Evolutionary conservation across 345 rosid genomes (phyloP), one percentile per base, ranked within the genome.

Genomic region (Eucalyptus melliodora): DNA sequence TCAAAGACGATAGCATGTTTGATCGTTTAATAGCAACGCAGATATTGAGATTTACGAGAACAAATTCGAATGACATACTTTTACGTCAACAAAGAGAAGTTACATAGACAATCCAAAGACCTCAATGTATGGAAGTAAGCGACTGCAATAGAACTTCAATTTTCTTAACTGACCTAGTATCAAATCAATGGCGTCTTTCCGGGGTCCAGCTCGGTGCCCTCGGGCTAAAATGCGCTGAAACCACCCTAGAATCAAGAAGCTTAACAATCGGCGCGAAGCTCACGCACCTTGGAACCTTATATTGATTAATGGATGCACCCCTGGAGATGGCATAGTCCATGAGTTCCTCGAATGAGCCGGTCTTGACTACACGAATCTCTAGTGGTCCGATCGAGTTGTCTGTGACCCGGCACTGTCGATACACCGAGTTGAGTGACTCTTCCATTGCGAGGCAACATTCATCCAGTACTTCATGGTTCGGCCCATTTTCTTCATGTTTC

Each of bases 291-390:
- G 99, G 99, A 13, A 92, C 96, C 89, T 97, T 97, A 89, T 97
- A 97, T 87, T 97, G 99, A 44, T 97, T 97, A 88, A 97, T 95
- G 11, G 99, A 97, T 5, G 99, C 99, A 6, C 98, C 99, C 86
- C 98, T 93, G 27, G 98, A 94, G 31, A 97, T 95, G 31, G 99
- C 99, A 53, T 95, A 96, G 89, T 97, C 99, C 99, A 97, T 97
- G 6, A 97, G 93, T 90, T 97, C 98, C 89, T 97, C 99, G 87
- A 97, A 97, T 15, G 99, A 97, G 5, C 99, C 99, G 86, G 89
- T 94, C 83, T 91, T 87, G 51, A 97, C 99, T 42, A 97, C 93
- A 77, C 97, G 92, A 80, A 97, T 96, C 94, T 97, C 99, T 26
- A 97, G 89, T 6, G 99, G 99, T 37, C 98, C 99, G 23, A 97